Conservation (phyloP, 352 stramenopile species). For the Phytophthora sp. region DNA sequence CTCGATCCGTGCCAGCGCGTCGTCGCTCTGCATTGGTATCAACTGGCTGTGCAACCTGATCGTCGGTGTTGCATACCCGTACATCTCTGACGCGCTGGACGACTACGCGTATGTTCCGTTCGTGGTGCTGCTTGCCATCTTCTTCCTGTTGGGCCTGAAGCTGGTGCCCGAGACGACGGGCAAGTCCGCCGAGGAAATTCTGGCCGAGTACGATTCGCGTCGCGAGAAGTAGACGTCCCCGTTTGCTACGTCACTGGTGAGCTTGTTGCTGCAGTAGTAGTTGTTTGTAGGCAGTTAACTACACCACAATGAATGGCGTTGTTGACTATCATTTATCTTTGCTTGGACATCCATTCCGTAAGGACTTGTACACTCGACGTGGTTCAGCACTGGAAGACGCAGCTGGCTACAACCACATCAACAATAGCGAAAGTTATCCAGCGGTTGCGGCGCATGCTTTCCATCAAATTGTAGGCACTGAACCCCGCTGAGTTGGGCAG, state of each 20-base stretch:
- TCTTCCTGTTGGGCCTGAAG: constrained; percentile 24
- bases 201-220: constrained; percentile 27
- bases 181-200: constrained; percentile 41
- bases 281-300: background rate
- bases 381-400: no score
- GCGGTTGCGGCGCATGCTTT: no score
- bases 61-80: constrained; percentile 53
- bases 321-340: no score
- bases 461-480: no score
- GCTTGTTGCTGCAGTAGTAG: no score
- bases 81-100: constrained; percentile 39
- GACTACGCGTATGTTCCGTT: constrained; percentile 48
- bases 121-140: constrained; percentile 31
- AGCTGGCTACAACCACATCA: no score
- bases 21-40: constrained; percentile 5
- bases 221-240: constrained; percentile 8
- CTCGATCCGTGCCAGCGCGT: constrained; percentile 4
- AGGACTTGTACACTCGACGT: no score
- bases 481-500: no score
- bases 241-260: no score
- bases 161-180: constrained; percentile 36
- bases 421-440: no score
- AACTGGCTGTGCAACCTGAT: constrained; percentile 51
- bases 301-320: no score
- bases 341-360: no score